phyloP scores from a whole-genome alignment of 495 filamentous ascomycete species.

The Recurvomyces mirabilis region DNA sequence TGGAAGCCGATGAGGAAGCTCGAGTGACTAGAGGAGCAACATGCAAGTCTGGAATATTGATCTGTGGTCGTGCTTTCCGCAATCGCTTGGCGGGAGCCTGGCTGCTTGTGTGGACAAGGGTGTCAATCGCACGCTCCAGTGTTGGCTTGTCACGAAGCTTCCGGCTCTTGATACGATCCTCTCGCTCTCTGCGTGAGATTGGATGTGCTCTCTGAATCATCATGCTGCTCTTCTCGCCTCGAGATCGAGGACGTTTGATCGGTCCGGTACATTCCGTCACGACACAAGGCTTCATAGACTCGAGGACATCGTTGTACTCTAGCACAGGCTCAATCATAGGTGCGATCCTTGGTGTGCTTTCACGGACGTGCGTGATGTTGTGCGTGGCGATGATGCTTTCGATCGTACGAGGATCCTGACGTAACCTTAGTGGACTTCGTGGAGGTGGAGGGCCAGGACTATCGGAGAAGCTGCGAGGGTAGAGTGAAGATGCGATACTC shows the following conservation, averaged over 20 bases:
- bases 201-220: not conserved
- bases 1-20: slow-evolving; percentile 17
- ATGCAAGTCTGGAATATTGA: slow-evolving; percentile 13
- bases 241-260: slow-evolving; percentile 17
- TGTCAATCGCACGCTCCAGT: slow-evolving; percentile 3
- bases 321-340: slow-evolving; percentile 9
- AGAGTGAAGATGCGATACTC: slow-evolving; percentile 14
- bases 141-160: slow-evolving; percentile 22
- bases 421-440: slow-evolving; percentile 16
- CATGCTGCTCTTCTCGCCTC: not conserved
- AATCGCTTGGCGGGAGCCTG: slow-evolving; percentile 5
- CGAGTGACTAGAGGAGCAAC: slow-evolving; percentile 12
- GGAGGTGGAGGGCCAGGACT: slow-evolving; percentile 21
- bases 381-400: slow-evolving; percentile 12
- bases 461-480: slow-evolving; percentile 17
- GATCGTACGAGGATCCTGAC: slow-evolving; percentile 13
- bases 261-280: slow-evolving; percentile 20
- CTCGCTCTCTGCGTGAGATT: slow-evolving; percentile 12
- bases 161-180: slow-evolving; percentile 19
- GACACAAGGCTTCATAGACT: slow-evolving; percentile 15
- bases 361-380: not conserved
- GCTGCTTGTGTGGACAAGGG: not conserved
- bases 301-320: slow-evolving; percentile 3
- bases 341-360: slow-evolving; percentile 9
- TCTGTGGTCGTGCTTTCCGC: slow-evolving; percentile 16